These are phyloP conservation scores for Parmelia sp. DNA, from an alignment of 495 filamentous ascomycete species.

Conservation along the genomic window DNA sequence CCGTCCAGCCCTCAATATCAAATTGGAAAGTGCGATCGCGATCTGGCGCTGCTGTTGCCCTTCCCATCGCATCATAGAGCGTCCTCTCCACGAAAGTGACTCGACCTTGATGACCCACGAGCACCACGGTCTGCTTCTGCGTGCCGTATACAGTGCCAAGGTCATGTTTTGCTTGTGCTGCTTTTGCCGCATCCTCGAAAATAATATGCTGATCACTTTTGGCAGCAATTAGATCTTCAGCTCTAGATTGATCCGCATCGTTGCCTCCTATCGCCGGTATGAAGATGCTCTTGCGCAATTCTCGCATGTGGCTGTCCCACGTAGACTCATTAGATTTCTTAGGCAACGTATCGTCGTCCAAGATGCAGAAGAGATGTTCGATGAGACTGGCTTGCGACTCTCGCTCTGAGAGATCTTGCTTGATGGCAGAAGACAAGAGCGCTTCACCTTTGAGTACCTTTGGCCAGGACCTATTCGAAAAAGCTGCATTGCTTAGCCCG, in stretches of 20 bases:
- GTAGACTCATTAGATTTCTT: conserved; percentile 45
- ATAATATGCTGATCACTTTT: conserved; percentile 12
- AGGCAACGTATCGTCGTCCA: conserved; percentile 70
- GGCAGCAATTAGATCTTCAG: conserved; percentile 48
- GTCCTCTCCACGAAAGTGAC: conserved; percentile 80
- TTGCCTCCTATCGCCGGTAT: conserved; percentile 64
- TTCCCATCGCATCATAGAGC: conserved; percentile 63
- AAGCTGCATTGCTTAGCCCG: conserved; percentile 81
- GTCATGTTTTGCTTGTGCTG: conserved; percentile 28
- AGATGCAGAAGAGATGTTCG: conserved; percentile 59
- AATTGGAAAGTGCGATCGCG: conserved; percentile 62
- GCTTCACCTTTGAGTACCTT: conserved; percentile 64
- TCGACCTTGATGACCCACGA: conserved; percentile 68
- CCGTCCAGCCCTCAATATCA: conserved; percentile 41
- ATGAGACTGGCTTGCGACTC: conserved; percentile 59
- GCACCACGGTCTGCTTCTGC: conserved; percentile 80
- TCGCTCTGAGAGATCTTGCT: conserved; percentile 39
- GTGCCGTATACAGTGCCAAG: conserved; percentile 77
- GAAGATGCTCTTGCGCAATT: conserved; percentile 75
- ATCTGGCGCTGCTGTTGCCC: conserved; percentile 50
- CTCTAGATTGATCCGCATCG: conserved; percentile 41
- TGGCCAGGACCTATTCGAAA: conserved; percentile 68
- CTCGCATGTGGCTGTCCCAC: conserved; percentile 63
- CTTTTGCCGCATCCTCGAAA: conserved; percentile 21
- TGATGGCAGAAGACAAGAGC: conserved; percentile 43